Conservation (phyloP, 169 alveolate genomes). For the Plasmodium falciparum region DNA sequence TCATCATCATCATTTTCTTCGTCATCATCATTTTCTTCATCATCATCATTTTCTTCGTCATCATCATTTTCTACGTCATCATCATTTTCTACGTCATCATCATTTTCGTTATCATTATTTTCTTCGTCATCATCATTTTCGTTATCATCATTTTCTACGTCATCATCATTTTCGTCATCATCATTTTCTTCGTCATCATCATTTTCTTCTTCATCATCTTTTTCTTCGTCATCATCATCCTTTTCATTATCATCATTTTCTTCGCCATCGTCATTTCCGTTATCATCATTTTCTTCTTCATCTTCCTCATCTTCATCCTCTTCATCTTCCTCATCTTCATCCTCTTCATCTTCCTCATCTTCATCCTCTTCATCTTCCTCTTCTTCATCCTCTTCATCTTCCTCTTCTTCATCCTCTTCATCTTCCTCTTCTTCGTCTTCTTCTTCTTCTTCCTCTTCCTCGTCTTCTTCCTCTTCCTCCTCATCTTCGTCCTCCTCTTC, state of each 20-base stretch:
- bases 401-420: neutral
- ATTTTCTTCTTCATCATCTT: neutral
- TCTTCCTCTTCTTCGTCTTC: neutral
- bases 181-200: neutral
- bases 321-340: slow-evolving; percentile 15
- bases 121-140: too few species aligned
- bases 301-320: slow-evolving; percentile 2
- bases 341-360: neutral
- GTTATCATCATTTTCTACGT: neutral
- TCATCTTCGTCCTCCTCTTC: slow-evolving; percentile 7
- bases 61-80: too few species aligned
- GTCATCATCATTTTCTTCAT: neutral
- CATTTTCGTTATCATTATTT: slow-evolving; percentile 5
- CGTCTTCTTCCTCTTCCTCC: too few species aligned
- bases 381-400: slow-evolving; percentile 15
- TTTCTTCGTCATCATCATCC: neutral
- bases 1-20: neutral
- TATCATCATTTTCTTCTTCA: neutral
- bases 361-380: slow-evolving; percentile 21
- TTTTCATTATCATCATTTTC: neutral
- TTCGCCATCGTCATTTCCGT: neutral
- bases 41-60: slow-evolving; percentile 7
- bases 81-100: neutral
- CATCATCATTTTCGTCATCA: too few species aligned
- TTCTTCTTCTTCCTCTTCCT: neutral